Conservation (phyloP, 1,139 yeast species). For the Hyphopichia burtonii region DNA sequence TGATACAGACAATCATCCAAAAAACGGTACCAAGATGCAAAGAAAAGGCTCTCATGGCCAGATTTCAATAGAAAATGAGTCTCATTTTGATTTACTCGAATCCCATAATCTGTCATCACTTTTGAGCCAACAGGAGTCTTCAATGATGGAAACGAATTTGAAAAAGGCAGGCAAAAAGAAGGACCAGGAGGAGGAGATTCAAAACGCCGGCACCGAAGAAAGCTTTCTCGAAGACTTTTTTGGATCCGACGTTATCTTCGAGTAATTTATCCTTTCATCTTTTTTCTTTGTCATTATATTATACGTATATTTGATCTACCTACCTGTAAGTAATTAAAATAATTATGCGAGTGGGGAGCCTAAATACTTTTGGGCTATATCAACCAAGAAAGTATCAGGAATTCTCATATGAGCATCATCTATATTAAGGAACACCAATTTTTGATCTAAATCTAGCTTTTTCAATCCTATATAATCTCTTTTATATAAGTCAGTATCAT, state of each 20-base stretch:
- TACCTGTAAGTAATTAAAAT: not conserved
- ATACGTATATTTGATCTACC: not conserved
- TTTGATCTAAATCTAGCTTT: conserved; percentile 38
- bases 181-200: not conserved
- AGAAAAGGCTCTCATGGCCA: too few relatives aligned
- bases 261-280: too few relatives aligned
- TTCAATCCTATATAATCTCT: conserved; percentile 62
- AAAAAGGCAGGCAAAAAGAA: too few relatives aligned
- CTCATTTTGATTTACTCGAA: too few relatives aligned
- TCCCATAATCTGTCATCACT: too few relatives aligned
- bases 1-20: too few relatives aligned
- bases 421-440: conserved; percentile 49
- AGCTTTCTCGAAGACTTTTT: not conserved
- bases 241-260: not conserved
- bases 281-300: too few relatives aligned
- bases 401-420: conserved; percentile 72
- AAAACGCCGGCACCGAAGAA: not conserved
- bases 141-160: too few relatives aligned
- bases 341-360: conserved; percentile 9
- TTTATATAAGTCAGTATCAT: conserved; percentile 48
- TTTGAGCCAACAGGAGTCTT: too few relatives aligned
- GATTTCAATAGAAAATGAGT: too few relatives aligned
- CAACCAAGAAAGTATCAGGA: conserved; percentile 44
- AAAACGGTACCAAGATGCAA: too few relatives aligned
- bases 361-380: conserved; percentile 36